These are phyloP conservation scores for Boletales sp. DNA, from an alignment of 768 basidiomycete species.

Conservation along the genomic window DNA sequence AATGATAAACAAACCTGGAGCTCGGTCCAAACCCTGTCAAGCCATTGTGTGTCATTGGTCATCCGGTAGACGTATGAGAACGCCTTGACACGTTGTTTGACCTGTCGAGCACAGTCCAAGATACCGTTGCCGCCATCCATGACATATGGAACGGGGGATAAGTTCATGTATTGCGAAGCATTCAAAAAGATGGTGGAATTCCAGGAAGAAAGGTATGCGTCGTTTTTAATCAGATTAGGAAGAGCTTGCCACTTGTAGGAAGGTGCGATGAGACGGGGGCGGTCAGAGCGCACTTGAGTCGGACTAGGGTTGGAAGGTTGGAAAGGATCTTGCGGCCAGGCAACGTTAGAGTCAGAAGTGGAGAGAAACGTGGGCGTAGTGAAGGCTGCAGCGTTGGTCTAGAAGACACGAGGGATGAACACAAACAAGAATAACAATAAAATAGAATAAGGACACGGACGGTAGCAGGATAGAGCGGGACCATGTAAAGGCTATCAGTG, in stretches of 20 bases:
- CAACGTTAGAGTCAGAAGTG: constrained; percentile 44
- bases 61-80: constrained; percentile 88
- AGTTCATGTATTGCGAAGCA: constrained; percentile 67
- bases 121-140: constrained; percentile 88
- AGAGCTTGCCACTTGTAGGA: constrained; percentile 88
- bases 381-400: constrained; percentile 78
- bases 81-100: constrained; percentile 90
- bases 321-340: constrained; percentile 83
- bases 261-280: constrained; percentile 91
- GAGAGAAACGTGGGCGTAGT: constrained; percentile 67
- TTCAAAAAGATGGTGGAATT: constrained; percentile 89
- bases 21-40: constrained; percentile 81
- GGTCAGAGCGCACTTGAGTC: constrained; percentile 65
- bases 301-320: constrained; percentile 58
- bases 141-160: constrained; percentile 64
- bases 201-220: constrained; percentile 87
- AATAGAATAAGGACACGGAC: constrained; percentile 45
- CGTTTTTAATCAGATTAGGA: constrained; percentile 67
- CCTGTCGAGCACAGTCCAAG: constrained; percentile 81
- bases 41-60: constrained; percentile 91
- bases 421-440: not conserved
- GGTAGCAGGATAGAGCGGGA: constrained; percentile 86
- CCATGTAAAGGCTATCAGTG: constrained; percentile 74
- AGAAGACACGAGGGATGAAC: not conserved
- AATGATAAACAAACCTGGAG: constrained; percentile 56